phyloP scores from a whole-genome alignment of 768 basidiomycete species.

The Podaxis sp. region DNA sequence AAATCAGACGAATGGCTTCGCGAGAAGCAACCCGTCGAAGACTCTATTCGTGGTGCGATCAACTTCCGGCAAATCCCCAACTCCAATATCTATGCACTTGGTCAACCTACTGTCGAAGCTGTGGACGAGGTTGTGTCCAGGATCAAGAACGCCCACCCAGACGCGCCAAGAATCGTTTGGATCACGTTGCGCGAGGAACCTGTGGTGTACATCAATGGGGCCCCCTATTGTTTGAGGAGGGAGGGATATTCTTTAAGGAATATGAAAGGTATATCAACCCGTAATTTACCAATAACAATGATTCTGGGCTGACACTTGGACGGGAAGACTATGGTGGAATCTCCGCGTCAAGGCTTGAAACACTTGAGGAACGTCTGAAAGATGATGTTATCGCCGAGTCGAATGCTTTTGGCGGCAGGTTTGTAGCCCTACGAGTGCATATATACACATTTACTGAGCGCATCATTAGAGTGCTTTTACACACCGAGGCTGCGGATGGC shows the following conservation, averaged over 20 bases:
- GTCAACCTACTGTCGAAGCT: slow-evolving; percentile 88
- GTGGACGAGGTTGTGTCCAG: slow-evolving; percentile 73
- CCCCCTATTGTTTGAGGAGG: slow-evolving; percentile 84
- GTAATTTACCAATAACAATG: not conserved
- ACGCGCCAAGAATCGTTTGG: slow-evolving; percentile 72
- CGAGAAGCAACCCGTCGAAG: slow-evolving; percentile 60
- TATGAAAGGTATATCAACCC: slow-evolving; percentile 69
- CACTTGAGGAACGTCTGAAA: slow-evolving; percentile 84
- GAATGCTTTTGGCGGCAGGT: slow-evolving; percentile 80
- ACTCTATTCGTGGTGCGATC: slow-evolving; percentile 85
- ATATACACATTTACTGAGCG: not conserved
- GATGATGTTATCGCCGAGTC: slow-evolving; percentile 87
- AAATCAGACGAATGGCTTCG: slow-evolving; percentile 93
- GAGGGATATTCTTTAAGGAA: slow-evolving; percentile 87
- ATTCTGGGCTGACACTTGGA: not conserved
- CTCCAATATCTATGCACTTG: slow-evolving; percentile 85
- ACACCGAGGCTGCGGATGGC: slow-evolving; percentile 85
- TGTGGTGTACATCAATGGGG: slow-evolving; percentile 88
- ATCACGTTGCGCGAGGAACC: slow-evolving; percentile 92
- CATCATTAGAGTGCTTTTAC: slow-evolving; percentile 67
- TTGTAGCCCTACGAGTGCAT: slow-evolving; percentile 11
- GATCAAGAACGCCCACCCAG: slow-evolving; percentile 58
- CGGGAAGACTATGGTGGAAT: slow-evolving; percentile 88
- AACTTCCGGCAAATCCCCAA: slow-evolving; percentile 86
- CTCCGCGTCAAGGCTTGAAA: slow-evolving; percentile 82